phyloP scores from a whole-genome alignment of 352 stramenopile genomes.

The Pythium angustatum region DNA sequence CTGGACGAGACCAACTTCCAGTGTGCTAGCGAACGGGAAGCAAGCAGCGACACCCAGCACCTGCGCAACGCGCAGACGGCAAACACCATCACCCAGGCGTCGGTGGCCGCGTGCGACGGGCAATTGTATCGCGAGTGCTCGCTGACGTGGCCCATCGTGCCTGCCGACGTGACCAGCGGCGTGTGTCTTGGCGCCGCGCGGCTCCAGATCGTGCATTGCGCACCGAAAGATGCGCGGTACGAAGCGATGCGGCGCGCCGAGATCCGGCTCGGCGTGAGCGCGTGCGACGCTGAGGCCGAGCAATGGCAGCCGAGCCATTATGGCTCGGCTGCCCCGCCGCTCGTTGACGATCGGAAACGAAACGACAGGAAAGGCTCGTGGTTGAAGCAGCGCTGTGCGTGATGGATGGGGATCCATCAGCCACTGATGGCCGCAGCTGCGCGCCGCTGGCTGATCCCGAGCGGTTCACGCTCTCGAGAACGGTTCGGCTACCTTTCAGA shows the following conservation, averaged over 20 bases:
- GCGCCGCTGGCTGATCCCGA: too few species aligned
- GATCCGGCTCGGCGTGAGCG: background rate
- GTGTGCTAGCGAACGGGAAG: slow-evolving; percentile 8
- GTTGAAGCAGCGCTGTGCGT: background rate
- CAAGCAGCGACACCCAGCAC: background rate
- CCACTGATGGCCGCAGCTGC: too few species aligned
- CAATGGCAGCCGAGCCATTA: too few species aligned
- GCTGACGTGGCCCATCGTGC: slow-evolving; percentile 9
- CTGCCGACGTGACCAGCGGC: background rate
- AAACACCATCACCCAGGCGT: slow-evolving; percentile 8
- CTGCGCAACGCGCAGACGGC: background rate
- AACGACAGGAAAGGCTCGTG: background rate
- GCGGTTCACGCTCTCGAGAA: too few species aligned
- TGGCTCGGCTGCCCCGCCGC: slow-evolving; percentile 16
- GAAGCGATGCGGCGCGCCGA: slow-evolving; percentile 12
- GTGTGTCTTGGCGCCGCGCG: slow-evolving; percentile 18
- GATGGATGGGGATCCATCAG: too few species aligned
- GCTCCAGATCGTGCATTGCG: slow-evolving; percentile 24
- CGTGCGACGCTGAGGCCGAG: background rate
- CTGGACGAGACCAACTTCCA: slow-evolving; percentile 9
- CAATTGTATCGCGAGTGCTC: slow-evolving; percentile 21
- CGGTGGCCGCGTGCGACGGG: slow-evolving; percentile 20
- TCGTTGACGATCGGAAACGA: background rate
- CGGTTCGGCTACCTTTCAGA: too few species aligned
- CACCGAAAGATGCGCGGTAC: slow-evolving; percentile 12